Evolutionary conservation across 2,329 filamentous ascomycete species (phyloP), one percentile per base, ranked within the genome.

Genomic region (Aspergillus cejpii): DNA sequence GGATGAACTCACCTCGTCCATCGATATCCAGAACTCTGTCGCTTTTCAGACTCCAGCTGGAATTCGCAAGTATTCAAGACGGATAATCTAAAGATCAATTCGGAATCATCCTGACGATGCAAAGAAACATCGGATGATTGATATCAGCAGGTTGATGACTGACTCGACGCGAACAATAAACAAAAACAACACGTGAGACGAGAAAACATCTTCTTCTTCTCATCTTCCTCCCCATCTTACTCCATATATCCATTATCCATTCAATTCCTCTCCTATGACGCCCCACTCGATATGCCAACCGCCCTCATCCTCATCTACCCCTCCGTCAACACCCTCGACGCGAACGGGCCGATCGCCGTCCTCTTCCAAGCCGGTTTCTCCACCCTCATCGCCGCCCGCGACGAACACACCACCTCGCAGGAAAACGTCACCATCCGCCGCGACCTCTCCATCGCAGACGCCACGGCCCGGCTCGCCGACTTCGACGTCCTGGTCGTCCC

Each of bases 281-380:
- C n/a, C n/a, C n/a, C n/a, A n/a, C n/a, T n/a, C 17, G 15, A 14
- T 34, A 34, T 34, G 31, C 31, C 31, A 19, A 37, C 41, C 27
- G 41, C 24, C 41, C 33, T 43, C 17, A 24, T 28, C n/a, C 41
- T 43, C 23, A 17, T 43, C 41, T 43, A 43, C 6, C 41, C 41
- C 15, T 19, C 24, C 15, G 34, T 43, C 23, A 43, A 43, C 23
- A 20, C 41, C 10, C 33, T 43, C 29, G 41, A 43, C 12, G 28
- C 14, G 21, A 43, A 33, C 23, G 41, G 41, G 6, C 41, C 41
- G 2, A 14, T 28, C 23, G 41, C 24, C 11, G 24, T 43, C 7
- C 26, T 43, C 23, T 43, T 37, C 33, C 34, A 37, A n/a, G 14
- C 14, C 14, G 41, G 41, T 23, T 26, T 19, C 11, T 27, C 28